These are phyloP conservation scores for Phyllosticta citriasiana DNA, from an alignment of 2,329 filamentous ascomycete species.

Conservation along the genomic window DNA sequence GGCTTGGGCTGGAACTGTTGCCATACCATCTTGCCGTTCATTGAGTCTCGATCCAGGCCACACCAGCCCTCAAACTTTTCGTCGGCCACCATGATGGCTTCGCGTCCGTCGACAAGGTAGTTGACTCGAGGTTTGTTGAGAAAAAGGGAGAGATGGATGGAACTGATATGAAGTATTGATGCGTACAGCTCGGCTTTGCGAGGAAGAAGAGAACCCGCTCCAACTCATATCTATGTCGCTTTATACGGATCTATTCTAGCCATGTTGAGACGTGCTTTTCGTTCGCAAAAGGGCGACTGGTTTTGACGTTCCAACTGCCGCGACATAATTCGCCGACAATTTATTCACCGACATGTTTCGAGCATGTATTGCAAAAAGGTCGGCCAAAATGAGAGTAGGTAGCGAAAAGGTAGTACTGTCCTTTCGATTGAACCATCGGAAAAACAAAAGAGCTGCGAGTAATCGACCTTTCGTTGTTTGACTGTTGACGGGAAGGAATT, in stretches of 20 bases:
- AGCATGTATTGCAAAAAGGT: background rate
- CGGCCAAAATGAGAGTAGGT: background rate
- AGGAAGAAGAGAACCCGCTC: background rate
- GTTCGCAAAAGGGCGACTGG: background rate
- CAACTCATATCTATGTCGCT: background rate
- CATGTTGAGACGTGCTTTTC: background rate
- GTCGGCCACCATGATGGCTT: background rate
- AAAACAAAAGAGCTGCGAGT: background rate
- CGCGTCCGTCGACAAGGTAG: background rate
- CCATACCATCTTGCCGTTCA: slow-evolving; percentile 46
- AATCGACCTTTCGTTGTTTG: background rate
- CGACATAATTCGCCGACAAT: background rate
- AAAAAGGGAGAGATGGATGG: background rate
- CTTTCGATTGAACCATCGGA: background rate
- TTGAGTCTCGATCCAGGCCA: slow-evolving; percentile 39
- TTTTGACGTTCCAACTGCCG: background rate
- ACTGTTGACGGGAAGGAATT: background rate
- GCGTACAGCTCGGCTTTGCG: background rate
- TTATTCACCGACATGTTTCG: background rate
- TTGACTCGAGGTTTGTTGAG: background rate
- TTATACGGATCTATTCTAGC: background rate
- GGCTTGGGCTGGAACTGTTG: slow-evolving; percentile 35
- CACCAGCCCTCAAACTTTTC: slow-evolving; percentile 35
- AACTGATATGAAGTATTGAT: background rate
- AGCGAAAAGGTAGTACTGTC: background rate